Conservation (phyloP, 495 filamentous ascomycete species). For the Staphylotrichum longicolle region DNA sequence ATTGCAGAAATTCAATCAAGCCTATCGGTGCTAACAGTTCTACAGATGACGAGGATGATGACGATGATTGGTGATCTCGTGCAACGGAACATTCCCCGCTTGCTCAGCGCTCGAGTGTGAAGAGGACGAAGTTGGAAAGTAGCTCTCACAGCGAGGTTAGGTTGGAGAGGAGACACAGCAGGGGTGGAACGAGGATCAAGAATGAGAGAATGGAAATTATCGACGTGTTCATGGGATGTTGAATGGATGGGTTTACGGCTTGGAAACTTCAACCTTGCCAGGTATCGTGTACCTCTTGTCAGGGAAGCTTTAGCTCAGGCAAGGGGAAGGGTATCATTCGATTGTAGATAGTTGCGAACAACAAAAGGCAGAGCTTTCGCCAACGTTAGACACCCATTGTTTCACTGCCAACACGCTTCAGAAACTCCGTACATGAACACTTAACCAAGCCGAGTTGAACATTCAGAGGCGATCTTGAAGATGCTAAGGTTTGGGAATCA, state of each 20-base stretch:
- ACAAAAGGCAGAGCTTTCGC: not conserved
- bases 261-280: slow-evolving; percentile 1
- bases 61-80: slow-evolving; percentile 66
- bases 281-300: not conserved
- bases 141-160: no score
- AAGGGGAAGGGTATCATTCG: slow-evolving; percentile 2
- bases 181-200: no score
- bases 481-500: no score
- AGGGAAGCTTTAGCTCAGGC: not conserved
- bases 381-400: not conserved
- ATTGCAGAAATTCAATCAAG: not conserved
- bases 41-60: slow-evolving; percentile 74
- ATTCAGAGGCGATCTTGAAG: no score
- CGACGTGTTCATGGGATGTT: no score
- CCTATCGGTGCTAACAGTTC: slow-evolving; percentile 24
- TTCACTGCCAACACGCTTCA: no score
- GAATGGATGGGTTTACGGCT: not conserved
- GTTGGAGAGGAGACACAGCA: no score
- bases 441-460: no score
- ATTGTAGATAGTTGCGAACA: slow-evolving; percentile 12
- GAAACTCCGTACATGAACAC: no score
- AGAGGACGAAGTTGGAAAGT: not conserved
- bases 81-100: no score
- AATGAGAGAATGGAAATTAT: no score
- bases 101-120: not conserved